Percentiles rank a stretch among this genome's conserved stretches.
phyloP scores from a whole-genome alignment of 441 rosid genomes.

The Gossypium gossypioides region DNA sequence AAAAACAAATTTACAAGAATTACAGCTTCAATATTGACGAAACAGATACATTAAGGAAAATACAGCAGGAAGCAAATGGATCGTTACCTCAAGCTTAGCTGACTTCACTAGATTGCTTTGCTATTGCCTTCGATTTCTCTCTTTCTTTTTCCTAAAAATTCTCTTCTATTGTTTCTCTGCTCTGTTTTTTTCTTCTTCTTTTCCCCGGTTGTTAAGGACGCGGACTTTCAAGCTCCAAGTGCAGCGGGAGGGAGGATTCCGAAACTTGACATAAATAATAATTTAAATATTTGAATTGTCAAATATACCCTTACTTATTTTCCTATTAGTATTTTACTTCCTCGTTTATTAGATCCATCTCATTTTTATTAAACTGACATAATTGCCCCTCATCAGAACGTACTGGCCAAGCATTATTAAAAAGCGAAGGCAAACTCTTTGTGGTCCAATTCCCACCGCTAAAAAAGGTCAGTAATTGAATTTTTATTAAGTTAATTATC shows the following conservation, averaged over 20 bases:
- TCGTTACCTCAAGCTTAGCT: constrained; percentile 17
- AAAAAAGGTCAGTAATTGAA: not conserved
- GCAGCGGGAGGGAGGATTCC: constrained; percentile 10
- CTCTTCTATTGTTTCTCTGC: too few relatives aligned
- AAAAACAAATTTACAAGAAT: not conserved
- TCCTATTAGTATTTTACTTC: not conserved
- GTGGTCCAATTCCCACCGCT: not conserved
- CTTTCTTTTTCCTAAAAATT: not conserved
- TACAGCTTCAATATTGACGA: not conserved
- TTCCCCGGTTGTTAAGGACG: not conserved
- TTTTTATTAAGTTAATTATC: too few relatives aligned
- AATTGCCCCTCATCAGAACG: not conserved
- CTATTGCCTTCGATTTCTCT: not conserved
- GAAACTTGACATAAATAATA: not conserved
- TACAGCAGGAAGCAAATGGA: not conserved
- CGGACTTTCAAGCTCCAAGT: not conserved
- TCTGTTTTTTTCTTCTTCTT: not conserved
- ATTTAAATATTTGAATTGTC: constrained; percentile 9
- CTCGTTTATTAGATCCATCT: not conserved
- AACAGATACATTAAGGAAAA: not conserved
- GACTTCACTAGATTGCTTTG: constrained; percentile 5
- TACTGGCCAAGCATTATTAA: too few relatives aligned
- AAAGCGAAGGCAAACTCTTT: not conserved
- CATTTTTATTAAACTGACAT: not conserved
- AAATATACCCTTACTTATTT: not conserved